A percentile compares a stretch with the other conserved stretches of the same genome.
These are phyloP conservation scores for Lagerstroemia speciosa DNA, from an alignment of 345 rosid genomes.

Conservation along the genomic window DNA sequence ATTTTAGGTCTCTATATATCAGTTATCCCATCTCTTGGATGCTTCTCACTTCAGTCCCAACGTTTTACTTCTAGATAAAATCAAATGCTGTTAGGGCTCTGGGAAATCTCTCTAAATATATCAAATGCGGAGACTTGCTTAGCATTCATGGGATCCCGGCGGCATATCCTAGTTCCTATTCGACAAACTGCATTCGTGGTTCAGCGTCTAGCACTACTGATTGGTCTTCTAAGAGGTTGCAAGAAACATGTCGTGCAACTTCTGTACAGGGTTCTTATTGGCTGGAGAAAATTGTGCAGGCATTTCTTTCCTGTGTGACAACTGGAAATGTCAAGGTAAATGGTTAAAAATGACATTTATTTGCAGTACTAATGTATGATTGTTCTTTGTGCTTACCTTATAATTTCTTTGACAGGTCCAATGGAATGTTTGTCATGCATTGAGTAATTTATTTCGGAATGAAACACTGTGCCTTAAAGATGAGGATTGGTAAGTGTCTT, in stretches of 20 bases:
- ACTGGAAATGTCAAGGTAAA: constrained; percentile 94
- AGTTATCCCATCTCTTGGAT: neutral
- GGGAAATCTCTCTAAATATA: constrained; percentile 69
- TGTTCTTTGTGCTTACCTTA: constrained; percentile 7
- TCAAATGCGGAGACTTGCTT: constrained; percentile 24
- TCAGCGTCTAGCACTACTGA: constrained; percentile 13
- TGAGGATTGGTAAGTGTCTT: constrained; percentile 65
- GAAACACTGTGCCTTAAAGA: constrained; percentile 66
- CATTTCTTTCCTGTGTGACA: constrained; percentile 90
- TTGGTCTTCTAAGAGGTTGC: constrained; percentile 11
- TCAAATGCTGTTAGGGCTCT: constrained; percentile 91
- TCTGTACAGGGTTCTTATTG: constrained; percentile 28
- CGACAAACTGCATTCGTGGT: constrained; percentile 6
- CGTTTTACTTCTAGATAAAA: constrained; percentile 11
- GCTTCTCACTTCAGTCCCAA: neutral
- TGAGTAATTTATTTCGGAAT: constrained; percentile 75
- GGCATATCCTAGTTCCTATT: constrained; percentile 16
- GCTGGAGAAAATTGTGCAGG: constrained; percentile 74
- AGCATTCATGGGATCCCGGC: constrained; percentile 20
- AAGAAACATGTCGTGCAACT: constrained; percentile 18
- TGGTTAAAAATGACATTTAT: neutral
- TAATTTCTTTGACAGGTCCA: constrained; percentile 58
- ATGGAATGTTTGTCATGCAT: constrained; percentile 93
- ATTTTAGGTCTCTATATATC: neutral
- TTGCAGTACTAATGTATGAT: neutral